phyloP scores from a whole-genome alignment of 1,284 basidiomycete genomes.

The Hypsizygus ulmarius region DNA sequence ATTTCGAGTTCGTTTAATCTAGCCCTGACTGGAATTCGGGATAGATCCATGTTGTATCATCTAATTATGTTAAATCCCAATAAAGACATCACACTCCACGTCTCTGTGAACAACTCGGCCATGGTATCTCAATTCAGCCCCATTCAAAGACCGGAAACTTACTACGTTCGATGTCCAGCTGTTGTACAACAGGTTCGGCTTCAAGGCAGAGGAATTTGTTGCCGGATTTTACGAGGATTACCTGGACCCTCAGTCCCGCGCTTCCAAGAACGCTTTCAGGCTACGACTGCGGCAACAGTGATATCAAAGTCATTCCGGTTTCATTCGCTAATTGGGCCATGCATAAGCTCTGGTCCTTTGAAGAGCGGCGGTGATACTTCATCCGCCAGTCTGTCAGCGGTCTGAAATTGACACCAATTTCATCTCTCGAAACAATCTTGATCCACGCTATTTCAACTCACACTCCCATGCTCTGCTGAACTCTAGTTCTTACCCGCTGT shows the following conservation, averaged over 20 bases:
- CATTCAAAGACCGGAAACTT: background rate
- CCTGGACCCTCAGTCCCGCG: conserved; percentile 58
- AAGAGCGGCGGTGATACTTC: background rate
- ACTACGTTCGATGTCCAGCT: conserved; percentile 39
- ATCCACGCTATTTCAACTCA: background rate
- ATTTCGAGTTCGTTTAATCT: conserved; percentile 6
- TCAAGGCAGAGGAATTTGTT: conserved; percentile 81
- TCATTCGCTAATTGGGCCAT: conserved; percentile 2
- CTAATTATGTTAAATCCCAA: conserved; percentile 66
- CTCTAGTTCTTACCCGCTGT: background rate
- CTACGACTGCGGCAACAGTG: conserved; percentile 42
- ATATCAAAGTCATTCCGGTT: background rate
- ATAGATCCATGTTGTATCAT: conserved; percentile 72
- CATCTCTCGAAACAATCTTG: too few species aligned
- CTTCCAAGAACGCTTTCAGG: conserved; percentile 75
- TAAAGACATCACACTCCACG: conserved; percentile 75
- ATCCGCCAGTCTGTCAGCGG: background rate
- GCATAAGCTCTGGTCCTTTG: too few species aligned
- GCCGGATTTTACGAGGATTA: conserved; percentile 77
- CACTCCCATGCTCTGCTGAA: conserved; percentile 3
- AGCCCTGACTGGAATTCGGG: conserved; percentile 6
- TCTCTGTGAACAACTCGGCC: conserved; percentile 75
- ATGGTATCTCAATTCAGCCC: conserved; percentile 47
- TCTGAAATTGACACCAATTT: too few species aligned
- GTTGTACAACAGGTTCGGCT: conserved; percentile 78